phyloP scores from a whole-genome alignment of 2,329 filamentous ascomycete species.

The Nemania serpens region DNA sequence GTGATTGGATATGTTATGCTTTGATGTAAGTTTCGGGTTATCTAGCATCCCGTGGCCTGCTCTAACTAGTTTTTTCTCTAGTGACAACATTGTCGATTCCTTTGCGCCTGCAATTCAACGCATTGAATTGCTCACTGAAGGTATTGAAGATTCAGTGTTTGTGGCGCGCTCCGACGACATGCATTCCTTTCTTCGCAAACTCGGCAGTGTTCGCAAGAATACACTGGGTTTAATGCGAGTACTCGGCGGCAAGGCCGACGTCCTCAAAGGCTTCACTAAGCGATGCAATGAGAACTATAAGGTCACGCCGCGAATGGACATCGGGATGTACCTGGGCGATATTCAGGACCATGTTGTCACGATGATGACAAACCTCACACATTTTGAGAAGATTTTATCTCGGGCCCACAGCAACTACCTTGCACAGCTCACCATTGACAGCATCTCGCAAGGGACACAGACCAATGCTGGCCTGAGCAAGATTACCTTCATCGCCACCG shows the following conservation, averaged over 20 bases:
- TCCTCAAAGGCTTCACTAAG: constrained; percentile 96
- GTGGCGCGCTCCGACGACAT: constrained; percentile 90
- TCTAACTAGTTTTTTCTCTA: constrained; percentile 43
- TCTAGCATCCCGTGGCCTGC: not conserved
- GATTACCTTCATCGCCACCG: constrained; percentile 90
- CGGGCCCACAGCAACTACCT: constrained; percentile 95
- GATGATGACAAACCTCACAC: constrained; percentile 94
- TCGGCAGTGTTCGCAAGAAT: constrained; percentile 90
- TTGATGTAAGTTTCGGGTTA: constrained; percentile 70
- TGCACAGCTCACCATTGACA: constrained; percentile 90
- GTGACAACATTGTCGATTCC: constrained; percentile 95
- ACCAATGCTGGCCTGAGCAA: constrained; percentile 92
- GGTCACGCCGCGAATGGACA: constrained; percentile 93
- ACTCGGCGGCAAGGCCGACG: constrained; percentile 95
- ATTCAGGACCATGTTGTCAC: constrained; percentile 99
- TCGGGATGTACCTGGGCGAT: constrained; percentile 93
- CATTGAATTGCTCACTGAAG: constrained; percentile 86
- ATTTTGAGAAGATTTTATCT: constrained; percentile 97
- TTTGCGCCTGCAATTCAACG: constrained; percentile 89
- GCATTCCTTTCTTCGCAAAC: constrained; percentile 81
- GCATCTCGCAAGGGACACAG: constrained; percentile 82
- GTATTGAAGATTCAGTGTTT: constrained; percentile 95
- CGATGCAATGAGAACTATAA: constrained; percentile 98
- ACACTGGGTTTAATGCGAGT: constrained; percentile 93
- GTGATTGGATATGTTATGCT: constrained; percentile 99